Conservation (phyloP, 2,329 filamentous ascomycete species). For the Periglandula ipomoeae region DNA sequence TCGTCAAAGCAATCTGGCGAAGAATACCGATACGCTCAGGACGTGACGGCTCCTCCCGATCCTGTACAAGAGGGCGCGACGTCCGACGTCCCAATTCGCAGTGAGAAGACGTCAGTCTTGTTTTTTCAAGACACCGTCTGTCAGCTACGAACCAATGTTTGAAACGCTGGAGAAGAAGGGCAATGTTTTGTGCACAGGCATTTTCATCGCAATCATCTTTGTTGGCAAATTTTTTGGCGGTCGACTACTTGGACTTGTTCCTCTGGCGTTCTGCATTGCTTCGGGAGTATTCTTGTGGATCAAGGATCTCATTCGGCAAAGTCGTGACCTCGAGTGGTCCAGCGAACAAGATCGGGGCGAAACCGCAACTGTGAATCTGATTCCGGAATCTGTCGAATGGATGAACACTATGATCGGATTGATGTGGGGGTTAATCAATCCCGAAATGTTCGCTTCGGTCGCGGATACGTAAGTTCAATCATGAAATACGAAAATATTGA, state of each 20-base stretch:
- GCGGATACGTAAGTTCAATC: constrained; percentile 74
- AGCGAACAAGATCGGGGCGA: constrained; percentile 79
- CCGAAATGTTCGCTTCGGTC: constrained; percentile 85
- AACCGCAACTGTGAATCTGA: constrained; percentile 76
- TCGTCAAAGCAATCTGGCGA: constrained; percentile 60
- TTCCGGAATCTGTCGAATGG: constrained; percentile 92
- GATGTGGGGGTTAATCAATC: constrained; percentile 86
- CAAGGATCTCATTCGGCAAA: constrained; percentile 76
- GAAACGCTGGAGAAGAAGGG: constrained; percentile 64
- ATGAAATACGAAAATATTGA: no score
- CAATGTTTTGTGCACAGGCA: constrained; percentile 57
- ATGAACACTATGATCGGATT: constrained; percentile 82
- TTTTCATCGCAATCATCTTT: constrained; percentile 66
- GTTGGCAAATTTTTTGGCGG: constrained; percentile 75
- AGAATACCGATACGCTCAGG: constrained; percentile 78
- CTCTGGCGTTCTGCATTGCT: constrained; percentile 59
- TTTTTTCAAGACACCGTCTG: constrained; percentile 89
- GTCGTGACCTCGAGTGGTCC: constrained; percentile 77
- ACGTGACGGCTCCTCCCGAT: constrained; percentile 84
- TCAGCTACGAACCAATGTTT: constrained; percentile 88
- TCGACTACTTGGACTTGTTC: constrained; percentile 65
- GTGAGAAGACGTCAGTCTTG: constrained; percentile 91
- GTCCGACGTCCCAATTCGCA: constrained; percentile 89
- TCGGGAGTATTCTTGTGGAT: constrained; percentile 83
- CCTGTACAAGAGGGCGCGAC: constrained; percentile 74